Percentiles rank a stretch among this genome's conserved stretches.
Evolutionary conservation across 2,329 filamentous ascomycete species (phyloP).

Genomic region (Talaromyces sp.): DNA sequence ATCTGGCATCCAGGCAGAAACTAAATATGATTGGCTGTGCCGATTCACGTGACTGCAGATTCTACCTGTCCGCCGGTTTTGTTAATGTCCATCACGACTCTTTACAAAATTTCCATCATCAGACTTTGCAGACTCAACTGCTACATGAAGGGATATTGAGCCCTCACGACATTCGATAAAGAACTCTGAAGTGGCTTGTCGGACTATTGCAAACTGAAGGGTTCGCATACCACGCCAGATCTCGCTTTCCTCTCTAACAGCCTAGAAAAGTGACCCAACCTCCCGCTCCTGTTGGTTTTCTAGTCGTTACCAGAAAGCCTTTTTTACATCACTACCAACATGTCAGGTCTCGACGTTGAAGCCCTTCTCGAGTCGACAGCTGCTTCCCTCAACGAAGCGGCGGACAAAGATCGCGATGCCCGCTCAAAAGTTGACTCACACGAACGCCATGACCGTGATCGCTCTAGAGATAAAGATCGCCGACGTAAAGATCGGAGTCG

Average conservation of each 20-base stretch:
- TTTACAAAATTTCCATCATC: background rate
- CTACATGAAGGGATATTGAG: background rate
- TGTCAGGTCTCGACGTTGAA: conserved; percentile 78
- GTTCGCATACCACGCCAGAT: conserved; percentile 26
- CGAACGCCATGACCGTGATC: conserved; percentile 49
- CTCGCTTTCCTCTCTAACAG: conserved; percentile 26
- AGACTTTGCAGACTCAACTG: background rate
- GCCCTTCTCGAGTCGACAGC: conserved; percentile 84
- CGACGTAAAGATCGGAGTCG: conserved; percentile 61
- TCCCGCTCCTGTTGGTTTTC: conserved; percentile 16
- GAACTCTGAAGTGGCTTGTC: background rate
- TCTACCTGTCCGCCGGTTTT: conserved; percentile 4
- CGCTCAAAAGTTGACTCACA: conserved; percentile 55
- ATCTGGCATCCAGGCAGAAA: too few species aligned
- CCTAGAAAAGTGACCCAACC: conserved; percentile 36
- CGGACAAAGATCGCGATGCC: conserved; percentile 53
- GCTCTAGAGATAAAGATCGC: conserved; percentile 34
- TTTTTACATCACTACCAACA: conserved; percentile 35
- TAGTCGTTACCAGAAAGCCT: background rate
- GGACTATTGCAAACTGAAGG: conserved; percentile 20
- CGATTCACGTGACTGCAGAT: conserved; percentile 3
- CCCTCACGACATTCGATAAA: too few species aligned
- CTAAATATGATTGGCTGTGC: background rate
- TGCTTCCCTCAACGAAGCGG: conserved; percentile 47
- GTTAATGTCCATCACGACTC: conserved; percentile 1